Percentiles rank a stretch among this genome's conserved stretches.
phyloP scores from a whole-genome alignment of 352 stramenopile genomes.

The Aphanomyces invadans region DNA sequence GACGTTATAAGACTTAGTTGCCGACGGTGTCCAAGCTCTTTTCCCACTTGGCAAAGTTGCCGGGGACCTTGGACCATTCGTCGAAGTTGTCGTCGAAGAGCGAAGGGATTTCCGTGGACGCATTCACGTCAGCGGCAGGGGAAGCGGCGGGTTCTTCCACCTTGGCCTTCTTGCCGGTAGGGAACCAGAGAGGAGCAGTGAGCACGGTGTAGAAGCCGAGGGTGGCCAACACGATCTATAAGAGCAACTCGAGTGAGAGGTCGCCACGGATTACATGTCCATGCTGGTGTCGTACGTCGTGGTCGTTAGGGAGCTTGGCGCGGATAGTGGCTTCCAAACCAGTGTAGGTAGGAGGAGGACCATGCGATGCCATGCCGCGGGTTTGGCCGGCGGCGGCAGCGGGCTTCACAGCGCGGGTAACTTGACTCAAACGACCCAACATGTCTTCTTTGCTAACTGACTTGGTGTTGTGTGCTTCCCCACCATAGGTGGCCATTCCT shows the following conservation, averaged over 20 bases:
- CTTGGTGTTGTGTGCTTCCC: conserved; percentile 17
- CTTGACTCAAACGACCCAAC: conserved; percentile 23
- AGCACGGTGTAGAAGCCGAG: conserved; percentile 73
- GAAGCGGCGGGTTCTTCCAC: conserved; percentile 49
- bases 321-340: conserved; percentile 81
- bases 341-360: conserved; percentile 38
- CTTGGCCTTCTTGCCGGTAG: conserved; percentile 55
- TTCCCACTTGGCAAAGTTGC: conserved; percentile 82
- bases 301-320: conserved; percentile 74
- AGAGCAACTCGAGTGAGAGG: background rate
- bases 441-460: conserved; percentile 25
- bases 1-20: conserved; percentile 42
- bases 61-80: conserved; percentile 75
- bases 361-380: conserved; percentile 68
- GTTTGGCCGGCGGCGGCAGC: conserved; percentile 33
- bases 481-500: conserved; percentile 17
- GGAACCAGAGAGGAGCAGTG: conserved; percentile 31
- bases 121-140: conserved; percentile 26
- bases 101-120: conserved; percentile 62
- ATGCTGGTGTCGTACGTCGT: conserved; percentile 56
- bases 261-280: background rate
- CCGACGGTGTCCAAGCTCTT: conserved; percentile 80
- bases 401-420: conserved; percentile 24
- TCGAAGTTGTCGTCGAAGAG: conserved; percentile 82
- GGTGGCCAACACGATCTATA: conserved; percentile 75